Evolutionary conservation across 1,284 basidiomycete species (phyloP), one percentile per base, ranked within the genome.

Genomic region (Ganoderma resinaceum): DNA sequence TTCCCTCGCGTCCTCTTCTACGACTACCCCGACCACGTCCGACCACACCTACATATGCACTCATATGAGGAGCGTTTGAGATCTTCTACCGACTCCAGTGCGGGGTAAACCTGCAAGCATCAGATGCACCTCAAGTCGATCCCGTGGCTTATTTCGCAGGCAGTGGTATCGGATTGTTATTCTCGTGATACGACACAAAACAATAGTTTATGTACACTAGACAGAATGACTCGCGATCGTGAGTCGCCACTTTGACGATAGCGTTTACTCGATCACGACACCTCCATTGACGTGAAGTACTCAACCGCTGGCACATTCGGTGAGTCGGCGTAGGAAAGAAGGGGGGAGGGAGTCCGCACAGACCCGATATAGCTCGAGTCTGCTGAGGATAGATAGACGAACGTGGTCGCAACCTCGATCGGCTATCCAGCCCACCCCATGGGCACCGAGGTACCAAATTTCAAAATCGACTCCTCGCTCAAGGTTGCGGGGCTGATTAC

Each of bases 391-490:
- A 89, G 80, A 79, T 85, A 89, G 29, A 88, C 85, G 70, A 85
- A 85, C 37, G 81, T 82, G 1, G 86, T 86, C 8, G 87, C 87
- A 40, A 86, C 78, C 74, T 89, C 87, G 61, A 88, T 78, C 4
- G 87, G 87, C 75, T 89, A 87, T 26, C 87, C 87, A 4, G 85
- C 81, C 42, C 87, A 81, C 5, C 83, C 85, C 74, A 87, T 86
- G 2, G 85, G 81, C 4, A 82, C 82, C 61, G 71, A 79, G 4
- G 78, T 78, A 3, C 84, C 83, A 66, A 87, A 86, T 8, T 74
- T 75, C 73, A 85, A 80, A 64, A 85, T 81, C 0, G 80, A 80
- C 31, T 83, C 80, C 66, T 86, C 78, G 18, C 80, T 79, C 84
- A 87, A 87, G 1, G 85, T 86, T 0, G 84, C 82, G 5, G 81